Conservation (phyloP, 768 basidiomycete genomes). For the Panus rudis region DNA sequence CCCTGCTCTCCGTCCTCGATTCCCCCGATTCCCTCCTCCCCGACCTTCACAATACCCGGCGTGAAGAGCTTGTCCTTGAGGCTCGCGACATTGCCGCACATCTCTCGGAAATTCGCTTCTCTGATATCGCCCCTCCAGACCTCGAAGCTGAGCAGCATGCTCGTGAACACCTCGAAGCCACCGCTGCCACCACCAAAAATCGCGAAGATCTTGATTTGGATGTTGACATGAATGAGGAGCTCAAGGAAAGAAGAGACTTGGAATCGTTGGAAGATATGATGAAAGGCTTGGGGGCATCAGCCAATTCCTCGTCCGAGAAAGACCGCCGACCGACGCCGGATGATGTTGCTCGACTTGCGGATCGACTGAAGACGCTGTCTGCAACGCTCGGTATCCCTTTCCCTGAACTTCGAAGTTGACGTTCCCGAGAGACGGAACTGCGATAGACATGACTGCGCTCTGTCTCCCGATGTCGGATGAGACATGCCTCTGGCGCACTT, state of each 20-base stretch:
- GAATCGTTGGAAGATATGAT: conserved; percentile 55
- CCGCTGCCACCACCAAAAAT: too few relatives aligned
- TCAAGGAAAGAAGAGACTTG: conserved; percentile 41
- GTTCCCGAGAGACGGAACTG: too few relatives aligned
- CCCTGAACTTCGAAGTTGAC: conserved; percentile 1
- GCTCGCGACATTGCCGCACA: conserved; percentile 45
- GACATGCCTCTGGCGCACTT: too few relatives aligned
- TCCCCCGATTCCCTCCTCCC: conserved; percentile 21
- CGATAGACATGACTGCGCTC: too few relatives aligned
- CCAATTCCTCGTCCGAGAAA: not conserved
- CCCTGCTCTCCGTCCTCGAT: conserved; percentile 50
- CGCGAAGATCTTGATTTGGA: conserved; percentile 18
- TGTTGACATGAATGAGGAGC: conserved; percentile 27
- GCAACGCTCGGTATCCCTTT: conserved; percentile 9
- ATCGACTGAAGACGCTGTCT: conserved; percentile 12
- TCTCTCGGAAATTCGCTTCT: conserved; percentile 57
- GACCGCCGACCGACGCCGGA: conserved; percentile 14
- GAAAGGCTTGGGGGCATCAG: conserved; percentile 29
- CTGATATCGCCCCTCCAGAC: conserved; percentile 71
- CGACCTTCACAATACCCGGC: conserved; percentile 5
- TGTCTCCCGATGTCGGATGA: too few relatives aligned
- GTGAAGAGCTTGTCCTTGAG: conserved; percentile 30
- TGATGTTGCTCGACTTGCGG: conserved; percentile 15
- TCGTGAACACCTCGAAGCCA: conserved; percentile 49
- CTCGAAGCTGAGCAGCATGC: conserved; percentile 75